Evolutionary conservation across 768 basidiomycete species (phyloP), one percentile per base, ranked within the genome.

Genomic region (Strobilomyces dryophilus): DNA sequence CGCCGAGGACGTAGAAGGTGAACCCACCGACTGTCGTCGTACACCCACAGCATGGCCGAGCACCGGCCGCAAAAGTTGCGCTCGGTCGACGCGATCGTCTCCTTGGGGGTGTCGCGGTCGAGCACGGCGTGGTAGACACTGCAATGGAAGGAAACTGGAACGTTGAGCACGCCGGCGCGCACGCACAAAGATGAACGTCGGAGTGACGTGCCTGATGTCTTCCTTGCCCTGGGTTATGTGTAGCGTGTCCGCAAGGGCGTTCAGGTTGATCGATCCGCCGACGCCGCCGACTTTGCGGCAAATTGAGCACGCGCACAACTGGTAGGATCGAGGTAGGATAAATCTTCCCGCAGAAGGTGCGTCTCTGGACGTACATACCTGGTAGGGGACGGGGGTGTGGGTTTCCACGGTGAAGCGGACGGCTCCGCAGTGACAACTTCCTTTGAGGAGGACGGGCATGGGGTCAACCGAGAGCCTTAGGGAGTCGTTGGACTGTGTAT

Each of bases 21-120:
- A n/a, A 12, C 74, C 35, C 45, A 85, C 84, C 82, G 84, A 2
- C 57, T 54, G 45, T 72, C 61, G 49, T 85, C 81, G 52, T 80
- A 86, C 26, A 82, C 59, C 85, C 85, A 87, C 9, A 86, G 68
- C 85, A 86, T 85, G 40, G 76, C 65, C 1, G 83, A 81, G 61
- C 84, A 87, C 52, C 76, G 79, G 27, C 73, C 74, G 60, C 85
- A 86, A 61, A 87, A 87, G 56, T 77, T 78, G 32, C 85, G 72
- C 57, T 86, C 80, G 11, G 84, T 85, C 1, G 73, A 67, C 0
- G 78, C 79, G 18, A 74, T 69, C 20, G 48, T 61, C 61, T 85
- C 73, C 8, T 79, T 31, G 0, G 74, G 69, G 0, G 82, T 83
- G 50, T 74, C 84, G 37, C 84, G 74, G 52, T 83, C 65, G 56